Percentiles rank a stretch among this genome's conserved stretches.
phyloP scores from a whole-genome alignment of 306 rosid genomes.

The Corylus americana region DNA sequence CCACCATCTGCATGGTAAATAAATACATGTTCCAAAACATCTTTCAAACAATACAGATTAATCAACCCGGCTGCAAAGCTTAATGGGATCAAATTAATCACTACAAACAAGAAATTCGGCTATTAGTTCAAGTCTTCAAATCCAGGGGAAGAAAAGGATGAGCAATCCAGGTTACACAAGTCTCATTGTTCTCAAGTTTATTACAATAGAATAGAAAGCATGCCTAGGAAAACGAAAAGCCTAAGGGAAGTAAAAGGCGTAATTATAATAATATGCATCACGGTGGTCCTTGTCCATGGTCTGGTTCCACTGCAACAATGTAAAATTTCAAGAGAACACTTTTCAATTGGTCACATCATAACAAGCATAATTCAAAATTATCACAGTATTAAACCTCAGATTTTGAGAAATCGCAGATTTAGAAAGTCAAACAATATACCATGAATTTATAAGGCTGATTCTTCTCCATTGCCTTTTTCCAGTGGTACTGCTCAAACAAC shows the following conservation, averaged over 20 bases:
- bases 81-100: not conserved
- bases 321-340: slow-evolving; percentile 8
- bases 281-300: slow-evolving; percentile 62
- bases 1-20: not conserved
- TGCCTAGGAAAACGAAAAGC: slow-evolving; percentile 17
- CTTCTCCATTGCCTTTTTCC: slow-evolving; percentile 75
- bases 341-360: slow-evolving; percentile 11
- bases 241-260: slow-evolving; percentile 83
- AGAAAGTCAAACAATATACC: slow-evolving; percentile 44
- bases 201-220: slow-evolving; percentile 23
- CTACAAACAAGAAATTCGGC: not conserved
- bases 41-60: not conserved
- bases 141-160: slow-evolving; percentile 7
- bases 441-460: slow-evolving; percentile 60
- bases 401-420: not conserved
- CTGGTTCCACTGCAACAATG: slow-evolving; percentile 85
- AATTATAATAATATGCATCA: slow-evolving; percentile 66
- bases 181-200: slow-evolving; percentile 22
- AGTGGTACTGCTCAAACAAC: slow-evolving; percentile 82
- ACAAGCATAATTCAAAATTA: slow-evolving; percentile 15
- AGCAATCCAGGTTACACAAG: slow-evolving; percentile 5
- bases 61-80: not conserved
- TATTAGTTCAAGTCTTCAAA: not conserved
- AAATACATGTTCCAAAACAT: not conserved
- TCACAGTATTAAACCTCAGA: slow-evolving; percentile 4